These are phyloP conservation scores for Pseudopediastrum boryanum DNA, from an alignment of 139 green algal species.

Conservation along the genomic window DNA sequence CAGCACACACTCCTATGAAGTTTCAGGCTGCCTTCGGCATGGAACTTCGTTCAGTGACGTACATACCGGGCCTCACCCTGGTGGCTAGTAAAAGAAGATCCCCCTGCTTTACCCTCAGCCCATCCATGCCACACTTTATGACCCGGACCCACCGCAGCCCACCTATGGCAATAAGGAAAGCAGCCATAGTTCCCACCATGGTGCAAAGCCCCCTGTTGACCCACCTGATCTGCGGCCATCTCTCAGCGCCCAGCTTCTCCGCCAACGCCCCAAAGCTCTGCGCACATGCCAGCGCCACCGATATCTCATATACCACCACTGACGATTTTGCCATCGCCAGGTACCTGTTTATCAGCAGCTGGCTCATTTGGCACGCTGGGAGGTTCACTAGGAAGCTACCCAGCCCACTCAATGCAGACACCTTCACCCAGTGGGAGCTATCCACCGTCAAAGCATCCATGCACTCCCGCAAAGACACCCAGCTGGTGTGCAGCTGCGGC, in stretches of 20 bases:
- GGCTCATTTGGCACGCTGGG: conserved; percentile 24
- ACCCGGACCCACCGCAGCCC: too few species aligned
- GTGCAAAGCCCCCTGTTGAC: too few species aligned
- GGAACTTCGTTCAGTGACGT: too few species aligned
- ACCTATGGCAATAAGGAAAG: too few species aligned
- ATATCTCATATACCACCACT: conserved; percentile 27
- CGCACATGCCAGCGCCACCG: conserved; percentile 44
- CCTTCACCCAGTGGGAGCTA: conserved; percentile 39
- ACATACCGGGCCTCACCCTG: too few species aligned
- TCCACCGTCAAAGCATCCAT: conserved; percentile 27
- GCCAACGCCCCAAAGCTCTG: conserved; percentile 47
- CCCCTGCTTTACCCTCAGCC: too few species aligned
- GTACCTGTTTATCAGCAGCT: conserved; percentile 44
- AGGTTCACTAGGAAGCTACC: conserved; percentile 30
- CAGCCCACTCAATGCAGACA: conserved; percentile 25
- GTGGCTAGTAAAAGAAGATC: too few species aligned
- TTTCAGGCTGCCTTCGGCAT: too few species aligned
- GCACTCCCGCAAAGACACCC: conserved; percentile 28
- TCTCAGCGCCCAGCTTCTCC: conserved; percentile 28
- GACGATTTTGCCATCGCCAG: conserved; percentile 23
- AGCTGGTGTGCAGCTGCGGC: conserved; percentile 31
- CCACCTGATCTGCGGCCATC: conserved; percentile 45
- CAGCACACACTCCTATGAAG: too few species aligned
- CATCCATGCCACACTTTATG: too few species aligned
- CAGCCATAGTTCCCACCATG: too few species aligned